phyloP scores from a whole-genome alignment of 1,284 basidiomycete species.

The Trichosporon sp. region DNA sequence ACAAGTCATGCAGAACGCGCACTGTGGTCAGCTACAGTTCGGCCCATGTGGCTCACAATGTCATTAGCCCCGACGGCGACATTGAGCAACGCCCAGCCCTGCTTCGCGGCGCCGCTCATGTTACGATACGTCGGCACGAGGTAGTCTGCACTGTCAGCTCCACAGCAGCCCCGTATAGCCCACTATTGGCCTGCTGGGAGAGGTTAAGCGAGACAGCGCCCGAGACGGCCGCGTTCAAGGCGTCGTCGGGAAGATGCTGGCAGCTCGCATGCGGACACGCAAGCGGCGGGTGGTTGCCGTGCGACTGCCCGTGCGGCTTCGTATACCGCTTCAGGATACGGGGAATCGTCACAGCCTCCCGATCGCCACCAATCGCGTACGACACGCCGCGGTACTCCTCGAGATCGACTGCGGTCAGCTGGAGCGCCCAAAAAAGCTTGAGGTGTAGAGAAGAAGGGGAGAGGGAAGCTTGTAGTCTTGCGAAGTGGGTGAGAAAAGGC shows the following conservation, averaged over 20 bases:
- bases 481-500: not conserved
- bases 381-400: conserved; percentile 55
- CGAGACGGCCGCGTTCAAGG: conserved; percentile 49
- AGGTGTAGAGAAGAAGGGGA: too few relatives aligned
- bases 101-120: conserved; percentile 28
- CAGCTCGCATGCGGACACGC: conserved; percentile 33
- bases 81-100: conserved; percentile 55
- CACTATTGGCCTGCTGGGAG: conserved; percentile 44
- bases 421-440: too few relatives aligned
- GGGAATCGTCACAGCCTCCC: conserved; percentile 50
- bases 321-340: conserved; percentile 44
- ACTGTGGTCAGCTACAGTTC: conserved; percentile 37
- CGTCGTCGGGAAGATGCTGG: conserved; percentile 39
- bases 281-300: conserved; percentile 39
- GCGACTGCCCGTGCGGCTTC: conserved; percentile 37
- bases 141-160: conserved; percentile 41
- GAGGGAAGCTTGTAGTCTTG: too few relatives aligned
- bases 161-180: conserved; percentile 16
- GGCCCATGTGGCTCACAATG: conserved; percentile 39
- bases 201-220: conserved; percentile 42
- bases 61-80: conserved; percentile 57
- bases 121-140: conserved; percentile 46
- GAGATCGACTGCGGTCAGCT: conserved; percentile 29
- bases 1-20: conserved; percentile 54
- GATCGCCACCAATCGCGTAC: conserved; percentile 54